These are phyloP conservation scores for Ceratocystis lukuohia DNA, from an alignment of 2,329 filamentous ascomycete genomes.

Conservation along the genomic window DNA sequence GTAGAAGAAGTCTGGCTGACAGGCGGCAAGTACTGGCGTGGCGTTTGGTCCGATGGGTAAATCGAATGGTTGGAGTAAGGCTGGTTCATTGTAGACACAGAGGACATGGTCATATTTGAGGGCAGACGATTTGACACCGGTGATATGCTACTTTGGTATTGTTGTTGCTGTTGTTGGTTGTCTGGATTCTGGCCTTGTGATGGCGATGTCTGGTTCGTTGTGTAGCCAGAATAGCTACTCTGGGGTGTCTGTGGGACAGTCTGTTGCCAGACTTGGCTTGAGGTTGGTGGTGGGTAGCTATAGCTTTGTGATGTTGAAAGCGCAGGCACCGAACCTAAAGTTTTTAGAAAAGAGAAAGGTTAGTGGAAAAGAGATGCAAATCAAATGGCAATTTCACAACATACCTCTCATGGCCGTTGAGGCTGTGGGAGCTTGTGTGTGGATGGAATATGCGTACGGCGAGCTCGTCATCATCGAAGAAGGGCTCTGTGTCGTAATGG, in stretches of 20 bases:
- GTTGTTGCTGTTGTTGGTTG: not conserved
- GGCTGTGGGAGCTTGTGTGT: constrained; percentile 56
- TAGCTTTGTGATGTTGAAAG: constrained; percentile 43
- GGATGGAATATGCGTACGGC: constrained; percentile 57
- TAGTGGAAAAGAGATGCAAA: constrained; percentile 23
- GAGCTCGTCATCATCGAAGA: constrained; percentile 53
- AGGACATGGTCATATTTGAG: constrained; percentile 47
- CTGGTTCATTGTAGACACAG: constrained; percentile 48
- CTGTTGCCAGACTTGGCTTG: constrained; percentile 48
- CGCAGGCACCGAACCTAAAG: constrained; percentile 37
- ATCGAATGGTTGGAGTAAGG: constrained; percentile 45
- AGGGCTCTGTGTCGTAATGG: constrained; percentile 36
- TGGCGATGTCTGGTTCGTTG: constrained; percentile 34
- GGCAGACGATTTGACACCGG: constrained; percentile 34
- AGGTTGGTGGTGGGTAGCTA: constrained; percentile 46
- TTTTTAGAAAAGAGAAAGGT: constrained; percentile 44
- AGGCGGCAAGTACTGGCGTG: constrained; percentile 55
- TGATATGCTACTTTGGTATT: not conserved
- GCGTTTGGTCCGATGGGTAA: constrained; percentile 49
- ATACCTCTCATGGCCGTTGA: constrained; percentile 61
- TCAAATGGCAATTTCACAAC: constrained; percentile 16
- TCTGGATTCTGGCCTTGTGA: not conserved
- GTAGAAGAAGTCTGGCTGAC: constrained; percentile 36
- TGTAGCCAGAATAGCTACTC: constrained; percentile 40
- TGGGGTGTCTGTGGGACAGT: constrained; percentile 46